Evolutionary conservation across 805 yeast species (phyloP).

Genomic region (Torulaspora quercuum): DNA sequence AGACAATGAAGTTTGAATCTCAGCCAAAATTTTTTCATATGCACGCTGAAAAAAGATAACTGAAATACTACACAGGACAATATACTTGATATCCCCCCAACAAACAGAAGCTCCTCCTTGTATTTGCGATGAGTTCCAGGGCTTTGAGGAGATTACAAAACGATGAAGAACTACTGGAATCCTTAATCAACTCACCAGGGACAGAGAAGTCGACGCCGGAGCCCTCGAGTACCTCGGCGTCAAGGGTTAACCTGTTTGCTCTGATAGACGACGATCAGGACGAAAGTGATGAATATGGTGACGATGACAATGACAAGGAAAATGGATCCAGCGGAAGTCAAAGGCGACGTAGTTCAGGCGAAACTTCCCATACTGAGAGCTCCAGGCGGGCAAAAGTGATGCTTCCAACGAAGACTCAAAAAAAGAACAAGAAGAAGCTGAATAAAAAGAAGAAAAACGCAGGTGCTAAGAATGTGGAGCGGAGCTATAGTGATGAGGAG

Average conservation of each 20-base stretch:
- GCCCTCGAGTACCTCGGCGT: conserved; percentile 3
- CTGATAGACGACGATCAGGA: conserved; percentile 27
- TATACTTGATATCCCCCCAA: no score
- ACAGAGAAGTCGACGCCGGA: conserved; percentile 6
- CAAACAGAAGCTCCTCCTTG: no score
- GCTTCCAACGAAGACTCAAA: conserved; percentile 29
- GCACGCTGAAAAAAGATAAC: no score
- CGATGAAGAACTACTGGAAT: conserved; percentile 29
- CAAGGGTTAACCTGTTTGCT: conserved; percentile 28
- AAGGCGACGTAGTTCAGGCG: no score
- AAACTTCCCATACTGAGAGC: conserved; percentile 5
- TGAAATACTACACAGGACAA: no score
- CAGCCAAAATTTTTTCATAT: conserved; percentile 12
- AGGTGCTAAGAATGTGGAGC: conserved; percentile 20
- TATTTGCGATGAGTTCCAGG: conserved; percentile 37
- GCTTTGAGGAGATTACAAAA: conserved; percentile 37
- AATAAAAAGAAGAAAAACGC: conserved; percentile 28
- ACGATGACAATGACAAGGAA: conserved; percentile 13
- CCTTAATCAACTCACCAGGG: conserved; percentile 18
- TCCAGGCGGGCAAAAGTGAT: conserved; percentile 9
- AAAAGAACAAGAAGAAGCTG: conserved; percentile 27
- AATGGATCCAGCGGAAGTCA: conserved; percentile 1
- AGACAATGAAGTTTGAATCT: no score
- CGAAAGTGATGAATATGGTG: conserved; percentile 16
- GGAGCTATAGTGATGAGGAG: conserved; percentile 8